Conservation (phyloP, 257 asterid genomes). For the Ilex asprella region DNA sequence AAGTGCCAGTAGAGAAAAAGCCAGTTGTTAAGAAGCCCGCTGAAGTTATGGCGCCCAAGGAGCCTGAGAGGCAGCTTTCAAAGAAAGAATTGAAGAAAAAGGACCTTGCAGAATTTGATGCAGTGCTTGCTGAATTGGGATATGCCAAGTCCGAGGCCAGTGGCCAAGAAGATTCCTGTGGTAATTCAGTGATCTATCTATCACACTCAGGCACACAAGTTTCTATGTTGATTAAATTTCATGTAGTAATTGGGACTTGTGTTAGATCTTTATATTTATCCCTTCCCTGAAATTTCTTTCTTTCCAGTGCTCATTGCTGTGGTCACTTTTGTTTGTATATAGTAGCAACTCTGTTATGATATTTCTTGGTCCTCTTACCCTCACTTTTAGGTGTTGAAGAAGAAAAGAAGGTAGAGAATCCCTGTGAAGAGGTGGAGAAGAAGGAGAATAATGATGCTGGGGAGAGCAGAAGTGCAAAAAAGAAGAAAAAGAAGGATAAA, state of each 20-base stretch:
- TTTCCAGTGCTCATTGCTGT: too few relatives aligned
- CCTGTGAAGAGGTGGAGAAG: slow-evolving; percentile 44
- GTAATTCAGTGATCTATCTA: too few relatives aligned
- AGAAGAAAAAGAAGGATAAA: slow-evolving; percentile 77
- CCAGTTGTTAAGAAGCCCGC: not conserved
- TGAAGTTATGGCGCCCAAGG: slow-evolving; percentile 1
- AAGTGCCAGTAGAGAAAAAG: not conserved
- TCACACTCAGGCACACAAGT: too few relatives aligned
- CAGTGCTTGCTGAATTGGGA: slow-evolving; percentile 1
- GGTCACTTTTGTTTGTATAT: not conserved
- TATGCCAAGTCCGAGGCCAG: not conserved
- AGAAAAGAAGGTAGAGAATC: slow-evolving; percentile 40
- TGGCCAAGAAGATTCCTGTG: not conserved
- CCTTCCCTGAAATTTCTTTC: too few relatives aligned
- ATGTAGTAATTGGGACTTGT: too few relatives aligned
- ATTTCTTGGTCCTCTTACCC: not conserved
- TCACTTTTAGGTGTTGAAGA: slow-evolving; percentile 28
- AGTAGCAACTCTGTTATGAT: not conserved
- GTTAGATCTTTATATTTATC: too few relatives aligned
- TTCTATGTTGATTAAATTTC: too few relatives aligned
- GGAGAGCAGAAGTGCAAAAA: slow-evolving; percentile 56
- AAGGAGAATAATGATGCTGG: slow-evolving; percentile 47
- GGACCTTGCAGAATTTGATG: slow-evolving; percentile 1
- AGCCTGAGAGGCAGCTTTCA: not conserved
- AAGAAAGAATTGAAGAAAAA: slow-evolving; percentile 3